A percentile compares a stretch with the other conserved stretches of the same genome.
phyloP scores from a whole-genome alignment of 164 flowering plant species.

The Vitis riparia region DNA sequence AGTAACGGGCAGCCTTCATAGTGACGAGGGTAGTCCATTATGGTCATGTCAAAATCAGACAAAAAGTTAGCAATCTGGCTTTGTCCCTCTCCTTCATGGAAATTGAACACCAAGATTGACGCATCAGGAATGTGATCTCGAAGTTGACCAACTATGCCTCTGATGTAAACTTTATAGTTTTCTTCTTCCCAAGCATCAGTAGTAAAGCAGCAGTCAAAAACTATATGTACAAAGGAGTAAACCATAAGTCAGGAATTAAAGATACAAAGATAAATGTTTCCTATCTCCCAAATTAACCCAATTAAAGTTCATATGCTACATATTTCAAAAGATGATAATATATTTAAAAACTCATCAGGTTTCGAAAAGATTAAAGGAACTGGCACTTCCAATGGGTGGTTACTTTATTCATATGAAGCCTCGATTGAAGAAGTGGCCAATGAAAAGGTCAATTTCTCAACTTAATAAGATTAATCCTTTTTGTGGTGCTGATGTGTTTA shows the following conservation, averaged over 20 bases:
- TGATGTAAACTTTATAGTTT: conserved; percentile 64
- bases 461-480: too few species aligned
- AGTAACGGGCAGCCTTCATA: conserved; percentile 89
- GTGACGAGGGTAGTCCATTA: conserved; percentile 94
- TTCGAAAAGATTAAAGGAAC: too few species aligned
- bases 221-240: conserved; percentile 35
- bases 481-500: too few species aligned
- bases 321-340: too few species aligned
- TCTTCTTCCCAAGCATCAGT: conserved; percentile 64
- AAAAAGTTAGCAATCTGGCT: conserved; percentile 55
- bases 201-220: conserved; percentile 89
- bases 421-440: too few species aligned
- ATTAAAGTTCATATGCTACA: too few species aligned
- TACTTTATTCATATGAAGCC: too few species aligned
- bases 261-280: too few species aligned
- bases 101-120: conserved; percentile 82
- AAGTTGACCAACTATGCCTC: conserved; percentile 62
- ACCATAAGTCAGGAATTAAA: not conserved
- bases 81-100: conserved; percentile 58
- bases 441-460: too few species aligned
- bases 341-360: too few species aligned
- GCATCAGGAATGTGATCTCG: conserved; percentile 76
- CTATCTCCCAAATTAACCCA: too few species aligned
- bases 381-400: too few species aligned
- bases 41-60: conserved; percentile 74